Conservation (phyloP, 768 basidiomycete species). For the Suillus decipiens region DNA sequence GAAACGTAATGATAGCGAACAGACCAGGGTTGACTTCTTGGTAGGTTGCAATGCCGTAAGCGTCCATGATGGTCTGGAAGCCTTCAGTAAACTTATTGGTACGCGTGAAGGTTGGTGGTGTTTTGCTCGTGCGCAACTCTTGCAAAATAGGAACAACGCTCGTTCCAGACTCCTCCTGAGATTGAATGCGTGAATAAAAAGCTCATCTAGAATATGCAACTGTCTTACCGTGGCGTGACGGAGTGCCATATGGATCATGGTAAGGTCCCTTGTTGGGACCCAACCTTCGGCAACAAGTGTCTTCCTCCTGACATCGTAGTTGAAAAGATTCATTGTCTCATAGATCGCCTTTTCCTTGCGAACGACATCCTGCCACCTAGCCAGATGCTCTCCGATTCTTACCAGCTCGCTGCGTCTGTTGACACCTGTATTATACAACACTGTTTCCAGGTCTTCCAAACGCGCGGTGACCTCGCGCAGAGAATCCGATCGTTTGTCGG, state of each 20-base stretch:
- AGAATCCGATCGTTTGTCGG: slow-evolving; percentile 88
- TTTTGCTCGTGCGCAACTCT: slow-evolving; percentile 85
- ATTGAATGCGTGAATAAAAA: slow-evolving; percentile 4
- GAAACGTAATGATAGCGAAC: slow-evolving; percentile 91
- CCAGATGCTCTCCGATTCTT: slow-evolving; percentile 80
- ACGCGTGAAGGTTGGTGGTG: slow-evolving; percentile 92
- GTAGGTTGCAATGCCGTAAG: slow-evolving; percentile 92
- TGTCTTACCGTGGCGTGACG: slow-evolving; percentile 76
- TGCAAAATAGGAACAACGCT: slow-evolving; percentile 90
- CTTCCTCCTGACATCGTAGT: slow-evolving; percentile 91
- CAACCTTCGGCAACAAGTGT: slow-evolving; percentile 97
- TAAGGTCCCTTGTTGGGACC: slow-evolving; percentile 93
- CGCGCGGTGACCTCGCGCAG: slow-evolving; percentile 86
- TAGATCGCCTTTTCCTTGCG: slow-evolving; percentile 95
- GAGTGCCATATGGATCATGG: slow-evolving; percentile 81
- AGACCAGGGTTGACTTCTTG: slow-evolving; percentile 97
- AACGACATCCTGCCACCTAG: slow-evolving; percentile 93
- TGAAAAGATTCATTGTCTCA: slow-evolving; percentile 93
- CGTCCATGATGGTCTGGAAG: slow-evolving; percentile 98
- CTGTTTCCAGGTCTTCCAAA: slow-evolving; percentile 87
- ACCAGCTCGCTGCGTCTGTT: slow-evolving; percentile 82
- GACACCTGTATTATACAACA: slow-evolving; percentile 85
- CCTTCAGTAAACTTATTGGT: slow-evolving; percentile 96
- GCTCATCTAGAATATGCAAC: slow-evolving; percentile 3
- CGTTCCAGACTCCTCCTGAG: slow-evolving; percentile 88